phyloP scores from a whole-genome alignment of 1,139 yeast species.

The Blastobotrys arbuscula region DNA sequence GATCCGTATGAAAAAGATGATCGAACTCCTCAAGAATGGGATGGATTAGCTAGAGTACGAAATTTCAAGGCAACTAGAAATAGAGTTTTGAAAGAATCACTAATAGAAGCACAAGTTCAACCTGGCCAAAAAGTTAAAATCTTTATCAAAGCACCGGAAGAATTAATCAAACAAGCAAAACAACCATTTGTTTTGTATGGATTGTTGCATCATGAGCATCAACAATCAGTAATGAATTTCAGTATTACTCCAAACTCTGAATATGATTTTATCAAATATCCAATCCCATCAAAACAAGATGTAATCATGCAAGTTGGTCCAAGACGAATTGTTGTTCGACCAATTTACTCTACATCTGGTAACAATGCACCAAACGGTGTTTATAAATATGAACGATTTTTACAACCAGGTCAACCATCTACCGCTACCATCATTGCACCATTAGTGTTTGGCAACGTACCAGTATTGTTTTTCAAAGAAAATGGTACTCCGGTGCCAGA shows the following conservation, averaged over 20 bases:
- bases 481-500: conserved; percentile 62
- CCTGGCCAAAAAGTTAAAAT: conserved; percentile 65
- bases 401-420: conserved; percentile 69
- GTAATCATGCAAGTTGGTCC: conserved; percentile 90
- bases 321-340: conserved; percentile 79
- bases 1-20: conserved; percentile 77
- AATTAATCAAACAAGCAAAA: conserved; percentile 29
- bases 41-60: conserved; percentile 62
- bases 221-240: conserved; percentile 75
- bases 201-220: conserved; percentile 78
- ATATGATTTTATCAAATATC: conserved; percentile 49
- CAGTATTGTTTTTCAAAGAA: conserved; percentile 36
- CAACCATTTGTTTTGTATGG: conserved; percentile 64
- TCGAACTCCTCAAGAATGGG: conserved; percentile 75
- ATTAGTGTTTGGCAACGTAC: conserved; percentile 64
- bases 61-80: conserved; percentile 77
- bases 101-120: conserved; percentile 46
- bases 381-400: conserved; percentile 77
- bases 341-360: conserved; percentile 71
- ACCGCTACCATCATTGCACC: conserved; percentile 91
- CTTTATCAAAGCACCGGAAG: conserved; percentile 56
- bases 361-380: conserved; percentile 77
- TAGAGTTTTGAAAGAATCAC: conserved; percentile 58
- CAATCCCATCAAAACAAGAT: conserved; percentile 74
- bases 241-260: conserved; percentile 86